A percentile compares a stretch with the other conserved stretches of the same genome.
These are phyloP conservation scores for Chalaropsis ovoidea DNA, from an alignment of 2,329 filamentous ascomycete species.

Conservation along the genomic window DNA sequence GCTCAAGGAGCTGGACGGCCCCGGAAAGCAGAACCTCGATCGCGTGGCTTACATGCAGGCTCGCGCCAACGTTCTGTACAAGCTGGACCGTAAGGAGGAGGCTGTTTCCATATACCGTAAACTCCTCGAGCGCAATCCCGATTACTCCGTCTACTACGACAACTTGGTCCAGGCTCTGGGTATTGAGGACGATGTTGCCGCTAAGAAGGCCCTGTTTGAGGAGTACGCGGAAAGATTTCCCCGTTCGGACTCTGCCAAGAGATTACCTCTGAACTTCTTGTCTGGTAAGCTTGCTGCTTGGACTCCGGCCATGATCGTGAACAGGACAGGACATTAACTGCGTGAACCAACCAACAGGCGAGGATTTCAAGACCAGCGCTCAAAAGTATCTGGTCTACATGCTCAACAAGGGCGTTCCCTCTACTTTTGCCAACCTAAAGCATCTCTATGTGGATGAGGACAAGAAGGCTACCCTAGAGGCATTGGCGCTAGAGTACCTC, in stretches of 20 bases:
- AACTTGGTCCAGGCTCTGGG: conserved; percentile 60
- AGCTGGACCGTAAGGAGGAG: conserved; percentile 66
- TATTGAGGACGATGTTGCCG: conserved; percentile 49
- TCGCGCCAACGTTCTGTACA: conserved; percentile 71
- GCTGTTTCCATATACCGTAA: conserved; percentile 71
- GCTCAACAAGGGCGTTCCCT: conserved; percentile 87
- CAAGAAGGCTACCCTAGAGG: conserved; percentile 69
- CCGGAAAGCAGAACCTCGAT: conserved; percentile 70
- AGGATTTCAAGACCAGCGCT: conserved; percentile 68
- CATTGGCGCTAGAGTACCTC: conserved; percentile 69
- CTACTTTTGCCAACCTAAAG: conserved; percentile 94
- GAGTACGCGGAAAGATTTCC: conserved; percentile 73
- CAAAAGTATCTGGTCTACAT: conserved; percentile 71
- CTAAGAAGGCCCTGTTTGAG: conserved; percentile 60
- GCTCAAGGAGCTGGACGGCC: conserved; percentile 71
- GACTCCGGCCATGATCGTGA: background rate
- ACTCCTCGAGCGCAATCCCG: conserved; percentile 76
- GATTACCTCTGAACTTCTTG: conserved; percentile 83
- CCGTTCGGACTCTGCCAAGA: conserved; percentile 71
- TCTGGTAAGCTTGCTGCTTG: conserved; percentile 42
- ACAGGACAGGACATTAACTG: conserved; percentile 24
- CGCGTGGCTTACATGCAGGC: conserved; percentile 75
- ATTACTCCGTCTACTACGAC: conserved; percentile 78
- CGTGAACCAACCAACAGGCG: conserved; percentile 40
- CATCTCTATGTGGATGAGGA: conserved; percentile 68